phyloP scores from a whole-genome alignment of 768 basidiomycete genomes.

The Xerocomellus chrysenteron region DNA sequence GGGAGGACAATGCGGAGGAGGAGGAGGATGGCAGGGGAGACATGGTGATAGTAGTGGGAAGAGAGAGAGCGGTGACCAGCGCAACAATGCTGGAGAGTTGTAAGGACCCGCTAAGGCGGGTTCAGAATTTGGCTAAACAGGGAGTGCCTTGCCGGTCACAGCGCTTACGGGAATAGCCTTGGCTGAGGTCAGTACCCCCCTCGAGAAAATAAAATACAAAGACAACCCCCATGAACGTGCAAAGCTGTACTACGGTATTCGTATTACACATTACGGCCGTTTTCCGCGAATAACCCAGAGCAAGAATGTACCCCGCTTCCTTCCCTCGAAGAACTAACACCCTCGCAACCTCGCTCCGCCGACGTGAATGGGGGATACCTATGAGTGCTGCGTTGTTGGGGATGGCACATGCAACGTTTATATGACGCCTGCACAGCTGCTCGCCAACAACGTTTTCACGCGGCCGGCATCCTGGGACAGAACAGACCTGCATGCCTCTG shows the following conservation, averaged over 20 bases:
- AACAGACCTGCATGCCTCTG: not conserved
- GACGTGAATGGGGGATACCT: not conserved
- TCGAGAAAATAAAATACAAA: slow-evolving; percentile 4
- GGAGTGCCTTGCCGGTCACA: slow-evolving; percentile 38
- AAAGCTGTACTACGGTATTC: no score
- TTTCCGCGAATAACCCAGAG: no score
- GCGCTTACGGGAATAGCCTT: slow-evolving; percentile 30
- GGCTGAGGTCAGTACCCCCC: not conserved
- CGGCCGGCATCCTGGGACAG: slow-evolving; percentile 20
- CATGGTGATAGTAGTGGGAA: slow-evolving; percentile 41
- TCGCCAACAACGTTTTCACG: slow-evolving; percentile 23
- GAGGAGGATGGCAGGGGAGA: slow-evolving; percentile 27
- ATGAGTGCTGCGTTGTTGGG: not conserved
- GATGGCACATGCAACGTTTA: slow-evolving; percentile 5
- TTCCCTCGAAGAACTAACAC: no score
- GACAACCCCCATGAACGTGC: not conserved
- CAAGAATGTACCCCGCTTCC: no score
- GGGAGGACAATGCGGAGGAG: slow-evolving; percentile 23
- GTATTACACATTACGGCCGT: no score
- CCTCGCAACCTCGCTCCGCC: not conserved
- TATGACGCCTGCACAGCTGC: slow-evolving; percentile 16
- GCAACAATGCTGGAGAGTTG: slow-evolving; percentile 43
- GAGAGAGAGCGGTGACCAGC: slow-evolving; percentile 39
- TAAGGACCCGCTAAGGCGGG: slow-evolving; percentile 31
- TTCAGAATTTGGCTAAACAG: slow-evolving; percentile 36